These are phyloP conservation scores for Mycena sanguinolenta DNA, from an alignment of 768 basidiomycete genomes.

Conservation along the genomic window DNA sequence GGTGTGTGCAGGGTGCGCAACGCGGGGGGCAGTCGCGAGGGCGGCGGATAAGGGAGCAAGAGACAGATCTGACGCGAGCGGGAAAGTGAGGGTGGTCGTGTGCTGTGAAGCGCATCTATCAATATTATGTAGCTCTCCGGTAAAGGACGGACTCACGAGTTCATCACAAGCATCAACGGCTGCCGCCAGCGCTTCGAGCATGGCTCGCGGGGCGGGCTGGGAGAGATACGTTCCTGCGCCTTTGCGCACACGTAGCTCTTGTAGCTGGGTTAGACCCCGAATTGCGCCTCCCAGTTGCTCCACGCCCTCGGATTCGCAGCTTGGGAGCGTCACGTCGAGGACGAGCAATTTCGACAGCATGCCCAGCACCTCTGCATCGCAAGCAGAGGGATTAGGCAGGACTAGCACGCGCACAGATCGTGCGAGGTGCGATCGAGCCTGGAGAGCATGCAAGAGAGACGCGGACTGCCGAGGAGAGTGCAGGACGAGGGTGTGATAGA, in stretches of 20 bases:
- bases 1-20: constrained; percentile 66
- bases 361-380: constrained; percentile 54
- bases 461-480: constrained; percentile 54
- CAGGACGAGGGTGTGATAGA: constrained; percentile 67
- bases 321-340: not conserved
- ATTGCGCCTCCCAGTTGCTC: not conserved
- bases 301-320: not conserved
- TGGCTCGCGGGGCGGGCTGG: constrained; percentile 57
- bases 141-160: constrained; percentile 59
- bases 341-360: constrained; percentile 29
- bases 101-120: constrained; percentile 51
- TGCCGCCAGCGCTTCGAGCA: constrained; percentile 61
- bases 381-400: constrained; percentile 56
- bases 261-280: constrained; percentile 47
- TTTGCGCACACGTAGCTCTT: constrained; percentile 68
- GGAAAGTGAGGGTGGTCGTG: constrained; percentile 66
- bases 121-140: not conserved
- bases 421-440: constrained; percentile 52
- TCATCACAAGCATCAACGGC: constrained; percentile 58
- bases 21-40: constrained; percentile 53
- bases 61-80: constrained; percentile 63
- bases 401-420: constrained; percentile 57
- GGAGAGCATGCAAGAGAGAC: constrained; percentile 55
- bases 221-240: constrained; percentile 66
- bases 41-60: constrained; percentile 50